Conservation (phyloP, 2,329 filamentous ascomycete species). For the Trichoderma citrinoviride region DNA sequence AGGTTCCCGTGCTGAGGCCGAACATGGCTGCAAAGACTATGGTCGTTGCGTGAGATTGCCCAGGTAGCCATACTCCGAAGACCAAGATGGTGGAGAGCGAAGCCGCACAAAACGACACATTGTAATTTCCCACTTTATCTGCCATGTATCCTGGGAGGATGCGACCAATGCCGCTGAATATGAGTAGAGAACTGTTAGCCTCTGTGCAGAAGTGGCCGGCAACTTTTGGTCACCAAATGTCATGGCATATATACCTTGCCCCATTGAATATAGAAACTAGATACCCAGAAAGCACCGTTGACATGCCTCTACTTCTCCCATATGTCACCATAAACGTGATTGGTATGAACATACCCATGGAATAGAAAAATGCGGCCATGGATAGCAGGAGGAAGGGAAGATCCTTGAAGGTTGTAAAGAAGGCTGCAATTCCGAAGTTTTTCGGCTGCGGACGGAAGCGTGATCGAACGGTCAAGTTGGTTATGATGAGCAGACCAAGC, state of each 20-base stretch:
- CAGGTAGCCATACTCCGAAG: constrained; percentile 1
- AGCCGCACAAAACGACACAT: neutral
- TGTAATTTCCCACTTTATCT: neutral
- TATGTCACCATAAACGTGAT: neutral
- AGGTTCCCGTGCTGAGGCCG: neutral
- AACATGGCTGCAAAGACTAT: neutral
- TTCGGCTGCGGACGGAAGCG: neutral
- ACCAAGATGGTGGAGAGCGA: neutral
- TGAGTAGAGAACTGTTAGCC: neutral
- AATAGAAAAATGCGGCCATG: neutral
- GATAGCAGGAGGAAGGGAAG: neutral
- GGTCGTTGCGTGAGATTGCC: neutral
- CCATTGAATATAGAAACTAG: neutral
- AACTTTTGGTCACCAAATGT: neutral
- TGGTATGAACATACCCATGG: neutral
- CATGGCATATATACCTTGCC: neutral
- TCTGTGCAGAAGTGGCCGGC: too few species aligned
- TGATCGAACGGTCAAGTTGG: neutral
- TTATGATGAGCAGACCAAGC: neutral
- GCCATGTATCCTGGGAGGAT: neutral
- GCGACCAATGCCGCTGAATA: neutral
- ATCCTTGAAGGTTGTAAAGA: neutral
- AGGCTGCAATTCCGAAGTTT: neutral
- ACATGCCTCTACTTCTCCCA: neutral
- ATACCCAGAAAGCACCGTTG: neutral